phyloP scores from a whole-genome alignment of 345 rosid genomes.

The Heritiera fomes region DNA sequence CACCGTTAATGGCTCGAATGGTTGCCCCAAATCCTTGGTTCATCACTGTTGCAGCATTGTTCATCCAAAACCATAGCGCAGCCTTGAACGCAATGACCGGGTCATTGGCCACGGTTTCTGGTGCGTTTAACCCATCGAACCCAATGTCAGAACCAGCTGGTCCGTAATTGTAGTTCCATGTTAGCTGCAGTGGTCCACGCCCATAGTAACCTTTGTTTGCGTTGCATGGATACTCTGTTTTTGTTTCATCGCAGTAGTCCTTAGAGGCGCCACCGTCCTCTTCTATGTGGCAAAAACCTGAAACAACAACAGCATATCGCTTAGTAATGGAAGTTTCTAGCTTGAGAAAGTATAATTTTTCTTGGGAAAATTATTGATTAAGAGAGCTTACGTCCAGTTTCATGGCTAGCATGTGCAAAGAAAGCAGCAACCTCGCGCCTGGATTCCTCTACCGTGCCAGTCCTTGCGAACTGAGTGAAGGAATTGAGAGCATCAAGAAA shows the following conservation, averaged over 20 bases:
- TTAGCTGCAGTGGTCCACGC: constrained; percentile 56
- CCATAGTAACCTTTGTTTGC: constrained; percentile 48
- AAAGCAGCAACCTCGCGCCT: constrained; percentile 25
- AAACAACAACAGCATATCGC: not conserved
- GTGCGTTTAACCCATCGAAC: constrained; percentile 39
- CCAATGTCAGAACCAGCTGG: constrained; percentile 39
- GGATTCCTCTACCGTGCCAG: constrained; percentile 23
- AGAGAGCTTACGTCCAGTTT: constrained; percentile 21
- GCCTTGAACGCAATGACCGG: constrained; percentile 10
- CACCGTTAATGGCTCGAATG: constrained; percentile 22
- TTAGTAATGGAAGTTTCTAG: no score
- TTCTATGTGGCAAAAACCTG: constrained; percentile 31
- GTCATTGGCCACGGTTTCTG: constrained; percentile 20
- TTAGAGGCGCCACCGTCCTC: constrained; percentile 28
- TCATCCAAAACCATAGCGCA: constrained; percentile 8
- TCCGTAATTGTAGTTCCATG: constrained; percentile 65
- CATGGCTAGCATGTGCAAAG: constrained; percentile 21
- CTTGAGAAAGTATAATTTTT: no score
- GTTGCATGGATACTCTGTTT: constrained; percentile 35
- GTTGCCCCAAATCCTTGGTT: constrained; percentile 14
- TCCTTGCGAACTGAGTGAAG: constrained; percentile 22
- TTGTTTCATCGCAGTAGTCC: constrained; percentile 31
- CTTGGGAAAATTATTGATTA: no score
- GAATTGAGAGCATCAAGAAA: constrained; percentile 34
- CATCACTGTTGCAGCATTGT: not conserved